A percentile compares a stretch with the other conserved stretches of the same genome.
These are phyloP conservation scores for Sphagnurus paluster DNA, from an alignment of 1,284 basidiomycete genomes.

Conservation along the genomic window DNA sequence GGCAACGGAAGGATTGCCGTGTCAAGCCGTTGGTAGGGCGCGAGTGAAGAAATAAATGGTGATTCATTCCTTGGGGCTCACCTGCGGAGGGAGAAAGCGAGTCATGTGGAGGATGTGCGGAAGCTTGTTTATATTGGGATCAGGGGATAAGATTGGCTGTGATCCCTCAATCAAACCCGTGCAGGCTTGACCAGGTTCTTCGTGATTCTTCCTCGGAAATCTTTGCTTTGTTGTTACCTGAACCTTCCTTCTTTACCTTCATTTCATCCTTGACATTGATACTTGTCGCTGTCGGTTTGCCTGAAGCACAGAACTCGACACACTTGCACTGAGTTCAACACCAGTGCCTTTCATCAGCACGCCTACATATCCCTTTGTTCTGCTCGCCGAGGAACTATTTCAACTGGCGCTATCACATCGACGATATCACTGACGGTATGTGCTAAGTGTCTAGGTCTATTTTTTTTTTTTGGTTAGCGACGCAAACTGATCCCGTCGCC, in stretches of 20 bases:
- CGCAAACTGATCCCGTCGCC: constrained; percentile 9
- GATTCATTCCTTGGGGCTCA: not conserved
- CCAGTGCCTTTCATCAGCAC: not conserved
- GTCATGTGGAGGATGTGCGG: constrained; percentile 14
- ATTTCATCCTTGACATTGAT: constrained; percentile 6
- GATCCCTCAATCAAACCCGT: constrained; percentile 24
- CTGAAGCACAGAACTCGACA: not conserved
- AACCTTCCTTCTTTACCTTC: constrained; percentile 9
- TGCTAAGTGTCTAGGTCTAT: not conserved
- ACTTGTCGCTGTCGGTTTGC: constrained; percentile 4
- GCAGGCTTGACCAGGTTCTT: constrained; percentile 5
- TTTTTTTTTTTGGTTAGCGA: not conserved
- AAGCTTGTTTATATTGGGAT: constrained; percentile 12
- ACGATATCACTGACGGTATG: constrained; percentile 7
- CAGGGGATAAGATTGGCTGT: constrained; percentile 14
- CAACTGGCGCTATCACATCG: constrained; percentile 4
- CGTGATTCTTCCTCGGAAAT: constrained; percentile 7
- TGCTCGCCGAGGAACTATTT: not conserved
- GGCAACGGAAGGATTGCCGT: no score
- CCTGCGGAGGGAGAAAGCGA: constrained; percentile 12
- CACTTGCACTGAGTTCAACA: not conserved
- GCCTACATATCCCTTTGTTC: not conserved
- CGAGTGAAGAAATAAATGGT: not conserved
- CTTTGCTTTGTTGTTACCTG: constrained; percentile 11
- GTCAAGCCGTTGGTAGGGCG: no score